A percentile compares a stretch with the other conserved stretches of the same genome.
phyloP scores from a whole-genome alignment of 139 green algal genomes.

The Nannochloris sp. region DNA sequence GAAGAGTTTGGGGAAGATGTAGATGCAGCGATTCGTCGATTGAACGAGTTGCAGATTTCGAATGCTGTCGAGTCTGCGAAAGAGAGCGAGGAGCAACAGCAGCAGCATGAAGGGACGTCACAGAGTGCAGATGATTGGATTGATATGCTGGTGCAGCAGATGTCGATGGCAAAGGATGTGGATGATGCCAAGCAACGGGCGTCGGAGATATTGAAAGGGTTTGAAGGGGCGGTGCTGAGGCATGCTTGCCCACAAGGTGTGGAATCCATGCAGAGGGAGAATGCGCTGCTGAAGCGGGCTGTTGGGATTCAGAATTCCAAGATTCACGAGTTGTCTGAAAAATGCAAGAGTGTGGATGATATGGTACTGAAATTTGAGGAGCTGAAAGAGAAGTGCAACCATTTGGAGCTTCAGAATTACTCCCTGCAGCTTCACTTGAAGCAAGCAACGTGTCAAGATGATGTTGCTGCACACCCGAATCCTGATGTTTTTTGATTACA shows the following conservation, averaged over 20 bases:
- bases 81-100: neutral
- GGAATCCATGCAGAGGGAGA: slow-evolving; percentile 38
- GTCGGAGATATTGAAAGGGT: slow-evolving; percentile 46
- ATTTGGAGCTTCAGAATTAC: slow-evolving; percentile 71
- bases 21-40: slow-evolving; percentile 62
- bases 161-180: slow-evolving; percentile 55
- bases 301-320: slow-evolving; percentile 69
- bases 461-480: slow-evolving; percentile 9
- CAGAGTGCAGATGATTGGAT: slow-evolving; percentile 58
- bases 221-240: slow-evolving; percentile 54
- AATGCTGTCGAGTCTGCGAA: neutral
- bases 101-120: neutral
- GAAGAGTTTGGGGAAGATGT: slow-evolving; percentile 65
- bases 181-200: slow-evolving; percentile 49
- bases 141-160: slow-evolving; percentile 61
- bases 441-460: slow-evolving; percentile 37
- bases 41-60: slow-evolving; percentile 50
- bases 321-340: slow-evolving; percentile 39
- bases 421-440: slow-evolving; percentile 62
- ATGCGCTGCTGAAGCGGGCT: slow-evolving; percentile 71
- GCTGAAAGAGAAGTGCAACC: slow-evolving; percentile 47
- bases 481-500: slow-evolving; percentile 34
- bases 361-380: slow-evolving; percentile 31
- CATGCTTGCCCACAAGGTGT: neutral
- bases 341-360: slow-evolving; percentile 36